Percentiles rank a stretch among this genome's conserved stretches.
phyloP scores from a whole-genome alignment of 345 rosid genomes.

The Brassica rapa region DNA sequence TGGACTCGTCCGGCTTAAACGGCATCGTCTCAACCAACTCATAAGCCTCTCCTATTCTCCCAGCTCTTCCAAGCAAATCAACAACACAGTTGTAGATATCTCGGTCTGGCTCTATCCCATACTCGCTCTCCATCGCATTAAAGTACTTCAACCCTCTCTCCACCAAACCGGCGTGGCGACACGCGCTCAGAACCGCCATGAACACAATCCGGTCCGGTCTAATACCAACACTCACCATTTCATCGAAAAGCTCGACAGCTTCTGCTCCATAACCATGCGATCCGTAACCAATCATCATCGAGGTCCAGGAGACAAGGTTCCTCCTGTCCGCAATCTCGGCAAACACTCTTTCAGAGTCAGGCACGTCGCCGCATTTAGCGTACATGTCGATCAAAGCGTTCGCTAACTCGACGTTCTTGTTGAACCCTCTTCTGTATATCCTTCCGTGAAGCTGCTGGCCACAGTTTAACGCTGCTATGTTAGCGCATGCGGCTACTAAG shows the following conservation, averaged over 20 bases:
- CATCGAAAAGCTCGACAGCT: conserved; percentile 69
- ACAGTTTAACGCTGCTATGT: conserved; percentile 60
- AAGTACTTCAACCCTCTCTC: conserved; percentile 81
- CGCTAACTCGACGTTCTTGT: conserved; percentile 53
- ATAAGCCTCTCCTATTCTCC: conserved; percentile 83
- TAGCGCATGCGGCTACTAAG: conserved; percentile 73
- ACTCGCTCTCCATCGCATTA: conserved; percentile 51
- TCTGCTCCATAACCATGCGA: conserved; percentile 75
- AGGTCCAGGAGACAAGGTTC: conserved; percentile 85
- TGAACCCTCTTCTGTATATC: conserved; percentile 60
- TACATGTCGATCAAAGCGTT: conserved; percentile 88
- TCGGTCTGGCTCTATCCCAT: conserved; percentile 51
- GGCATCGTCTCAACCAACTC: conserved; percentile 70
- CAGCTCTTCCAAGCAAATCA: conserved; percentile 88
- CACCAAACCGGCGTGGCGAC: conserved; percentile 85
- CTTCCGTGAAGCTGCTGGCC: conserved; percentile 90
- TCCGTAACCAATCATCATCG: conserved; percentile 94
- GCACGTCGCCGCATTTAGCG: conserved; percentile 81
- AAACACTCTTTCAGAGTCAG: conserved; percentile 58
- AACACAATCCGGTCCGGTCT: conserved; percentile 79
- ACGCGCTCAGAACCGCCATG: conserved; percentile 84
- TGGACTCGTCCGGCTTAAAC: conserved; percentile 69
- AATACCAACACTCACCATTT: conserved; percentile 71
- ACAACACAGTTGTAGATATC: conserved; percentile 83
- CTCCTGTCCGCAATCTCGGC: conserved; percentile 46